phyloP scores from a whole-genome alignment of 768 basidiomycete genomes.

The Mycena capillaripes region DNA sequence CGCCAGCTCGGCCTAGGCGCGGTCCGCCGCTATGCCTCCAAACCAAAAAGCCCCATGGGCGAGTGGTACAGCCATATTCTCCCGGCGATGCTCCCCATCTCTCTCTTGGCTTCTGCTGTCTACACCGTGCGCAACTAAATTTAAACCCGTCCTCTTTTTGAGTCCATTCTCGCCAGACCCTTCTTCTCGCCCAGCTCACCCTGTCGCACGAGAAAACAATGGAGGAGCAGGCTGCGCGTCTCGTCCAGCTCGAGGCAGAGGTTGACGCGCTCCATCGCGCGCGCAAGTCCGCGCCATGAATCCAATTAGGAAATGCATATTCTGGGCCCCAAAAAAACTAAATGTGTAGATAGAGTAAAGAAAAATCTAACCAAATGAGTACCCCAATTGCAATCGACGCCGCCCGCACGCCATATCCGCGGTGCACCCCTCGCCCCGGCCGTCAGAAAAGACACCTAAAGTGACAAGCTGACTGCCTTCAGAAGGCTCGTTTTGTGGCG shows the following conservation, averaged over 20 bases:
- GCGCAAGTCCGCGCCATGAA: slow-evolving; percentile 7
- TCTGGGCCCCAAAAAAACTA: slow-evolving; percentile 1
- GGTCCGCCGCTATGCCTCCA: slow-evolving; percentile 16
- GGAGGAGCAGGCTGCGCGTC: slow-evolving; percentile 67
- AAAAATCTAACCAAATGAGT: slow-evolving; percentile 32
- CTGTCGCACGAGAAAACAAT: slow-evolving; percentile 82
- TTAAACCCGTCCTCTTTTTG: background rate
- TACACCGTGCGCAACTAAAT: slow-evolving; percentile 68
- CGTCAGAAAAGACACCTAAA: slow-evolving; percentile 39
- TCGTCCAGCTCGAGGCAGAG: slow-evolving; percentile 71
- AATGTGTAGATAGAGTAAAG: slow-evolving; percentile 32
- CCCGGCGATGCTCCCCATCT: slow-evolving; percentile 85
- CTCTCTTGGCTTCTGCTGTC: slow-evolving; percentile 82
- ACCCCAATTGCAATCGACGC: slow-evolving; percentile 13
- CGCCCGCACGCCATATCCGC: slow-evolving; percentile 25
- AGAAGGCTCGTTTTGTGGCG: slow-evolving; percentile 74
- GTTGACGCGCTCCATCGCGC: slow-evolving; percentile 54
- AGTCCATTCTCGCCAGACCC: slow-evolving; percentile 57
- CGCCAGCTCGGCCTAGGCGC: background rate
- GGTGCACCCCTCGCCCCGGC: slow-evolving; percentile 15
- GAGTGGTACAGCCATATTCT: slow-evolving; percentile 78
- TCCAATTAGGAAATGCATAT: slow-evolving; percentile 28
- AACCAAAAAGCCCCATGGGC: slow-evolving; percentile 64
- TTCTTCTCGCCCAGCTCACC: slow-evolving; percentile 73
- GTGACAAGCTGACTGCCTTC: slow-evolving; percentile 54